These are phyloP conservation scores for Thelonectria olida DNA, from an alignment of 2,329 filamentous ascomycete genomes.

Conservation along the genomic window DNA sequence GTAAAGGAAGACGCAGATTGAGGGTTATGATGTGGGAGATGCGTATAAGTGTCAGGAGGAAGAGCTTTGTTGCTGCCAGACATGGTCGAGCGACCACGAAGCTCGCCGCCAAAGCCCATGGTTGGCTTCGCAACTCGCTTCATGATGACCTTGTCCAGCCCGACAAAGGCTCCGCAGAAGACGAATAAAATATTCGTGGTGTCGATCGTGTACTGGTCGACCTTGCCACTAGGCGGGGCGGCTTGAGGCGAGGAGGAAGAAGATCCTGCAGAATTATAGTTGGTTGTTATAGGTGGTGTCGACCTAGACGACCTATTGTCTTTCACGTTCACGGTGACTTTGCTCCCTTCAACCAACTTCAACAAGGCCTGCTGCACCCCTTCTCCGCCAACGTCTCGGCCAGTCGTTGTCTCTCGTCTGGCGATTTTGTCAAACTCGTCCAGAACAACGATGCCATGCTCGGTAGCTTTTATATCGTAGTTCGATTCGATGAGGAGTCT, in stretches of 20 bases:
- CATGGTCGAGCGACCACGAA: conserved; percentile 67
- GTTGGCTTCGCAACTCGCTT: conserved; percentile 86
- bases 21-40: conserved; percentile 64
- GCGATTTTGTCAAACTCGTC: conserved; percentile 99
- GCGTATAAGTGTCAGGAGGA: conserved; percentile 67
- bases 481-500: conserved; percentile 89
- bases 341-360: conserved; percentile 96
- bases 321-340: conserved; percentile 90
- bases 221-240: conserved; percentile 58
- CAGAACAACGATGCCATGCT: conserved; percentile 92
- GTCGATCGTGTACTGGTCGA: conserved; percentile 78
- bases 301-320: conserved; percentile 70
- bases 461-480: conserved; percentile 84
- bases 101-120: conserved; percentile 90
- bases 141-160: conserved; percentile 86
- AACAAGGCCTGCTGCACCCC: conserved; percentile 95
- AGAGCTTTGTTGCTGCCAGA: conserved; percentile 65
- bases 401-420: conserved; percentile 84
- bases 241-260: conserved; percentile 57
- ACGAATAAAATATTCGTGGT: conserved; percentile 98
- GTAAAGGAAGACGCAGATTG: conserved; percentile 55
- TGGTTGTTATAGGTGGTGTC: conserved; percentile 61
- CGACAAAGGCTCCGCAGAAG: conserved; percentile 94
- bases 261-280: conserved; percentile 56
- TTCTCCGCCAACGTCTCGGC: conserved; percentile 94